A percentile compares a stretch with the other conserved stretches of the same genome.
Conservation (phyloP, 2,329 filamentous ascomycete species). For the Chrysoporthe deuterocubensis region DNA sequence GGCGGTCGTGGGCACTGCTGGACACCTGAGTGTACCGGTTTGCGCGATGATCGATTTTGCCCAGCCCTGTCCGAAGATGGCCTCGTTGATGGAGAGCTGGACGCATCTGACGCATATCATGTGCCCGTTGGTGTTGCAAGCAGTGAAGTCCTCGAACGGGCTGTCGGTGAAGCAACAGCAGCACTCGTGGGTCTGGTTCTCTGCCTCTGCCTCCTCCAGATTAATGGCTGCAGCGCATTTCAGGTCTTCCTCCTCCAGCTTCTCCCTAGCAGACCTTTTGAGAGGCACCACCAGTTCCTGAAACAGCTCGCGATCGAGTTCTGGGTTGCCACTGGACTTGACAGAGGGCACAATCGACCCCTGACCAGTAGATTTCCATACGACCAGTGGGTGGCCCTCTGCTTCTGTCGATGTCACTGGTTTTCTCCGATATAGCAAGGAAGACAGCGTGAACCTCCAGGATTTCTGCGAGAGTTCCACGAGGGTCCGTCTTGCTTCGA, state of each 20-base stretch:
- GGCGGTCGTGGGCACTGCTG: constrained; percentile 64
- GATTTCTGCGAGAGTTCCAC: constrained; percentile 72
- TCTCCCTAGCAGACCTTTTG: constrained; percentile 46
- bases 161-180: constrained; percentile 76
- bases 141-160: constrained; percentile 74
- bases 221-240: constrained; percentile 59
- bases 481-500: constrained; percentile 70
- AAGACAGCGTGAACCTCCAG: constrained; percentile 76
- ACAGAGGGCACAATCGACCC: constrained; percentile 64
- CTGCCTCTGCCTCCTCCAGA: constrained; percentile 61
- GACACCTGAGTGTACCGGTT: constrained; percentile 76
- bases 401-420: constrained; percentile 56
- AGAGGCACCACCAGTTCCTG: constrained; percentile 60
- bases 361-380: constrained; percentile 62
- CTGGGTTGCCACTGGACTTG: constrained; percentile 66
- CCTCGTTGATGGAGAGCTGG: constrained; percentile 79
- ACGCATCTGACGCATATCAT: constrained; percentile 84
- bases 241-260: constrained; percentile 56
- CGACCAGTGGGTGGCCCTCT: constrained; percentile 65
- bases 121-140: constrained; percentile 71
- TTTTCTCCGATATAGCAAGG: constrained; percentile 67
- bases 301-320: constrained; percentile 67
- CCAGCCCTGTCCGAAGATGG: constrained; percentile 93
- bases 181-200: constrained; percentile 68
- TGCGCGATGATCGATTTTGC: constrained; percentile 74